Evolutionary conservation across 1,139 yeast genomes (phyloP).

Genomic region (Hemisphaericaspora lyxosophila): DNA sequence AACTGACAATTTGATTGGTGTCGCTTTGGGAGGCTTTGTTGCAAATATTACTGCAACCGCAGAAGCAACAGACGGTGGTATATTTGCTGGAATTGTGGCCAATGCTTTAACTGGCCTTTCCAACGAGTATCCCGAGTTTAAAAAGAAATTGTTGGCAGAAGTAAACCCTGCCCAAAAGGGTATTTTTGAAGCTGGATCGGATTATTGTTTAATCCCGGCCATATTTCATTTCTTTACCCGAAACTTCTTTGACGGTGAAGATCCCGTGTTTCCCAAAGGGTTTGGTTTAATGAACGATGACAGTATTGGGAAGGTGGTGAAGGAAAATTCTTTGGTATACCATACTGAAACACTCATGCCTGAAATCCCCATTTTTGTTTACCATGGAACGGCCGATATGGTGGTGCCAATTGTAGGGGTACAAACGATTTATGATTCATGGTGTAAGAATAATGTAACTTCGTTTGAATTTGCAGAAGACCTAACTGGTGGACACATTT

Average conservation of each 20-base stretch:
- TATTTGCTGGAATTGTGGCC: conserved; percentile 29
- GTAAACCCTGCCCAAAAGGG: conserved; percentile 15
- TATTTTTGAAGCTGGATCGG: neutral
- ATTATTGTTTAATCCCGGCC: conserved; percentile 15
- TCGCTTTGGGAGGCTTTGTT: conserved; percentile 36
- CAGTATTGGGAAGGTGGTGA: conserved; percentile 15
- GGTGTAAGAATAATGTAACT: conserved; percentile 32
- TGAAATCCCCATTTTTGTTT: conserved; percentile 33
- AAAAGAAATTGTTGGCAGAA: neutral
- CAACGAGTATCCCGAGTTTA: conserved; percentile 25
- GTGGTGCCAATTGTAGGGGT: conserved; percentile 28
- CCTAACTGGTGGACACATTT: conserved; percentile 9
- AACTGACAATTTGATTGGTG: conserved; percentile 24
- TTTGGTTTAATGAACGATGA: conserved; percentile 17
- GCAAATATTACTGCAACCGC: conserved; percentile 27
- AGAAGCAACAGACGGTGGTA: conserved; percentile 23
- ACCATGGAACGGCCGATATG: conserved; percentile 31
- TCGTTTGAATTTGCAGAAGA: conserved; percentile 28
- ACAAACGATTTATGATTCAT: conserved; percentile 24
- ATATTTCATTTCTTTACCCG: conserved; percentile 14
- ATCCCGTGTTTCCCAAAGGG: conserved; percentile 20
- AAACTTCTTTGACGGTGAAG: conserved; percentile 17
- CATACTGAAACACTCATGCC: conserved; percentile 21
- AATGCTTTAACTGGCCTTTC: conserved; percentile 28
- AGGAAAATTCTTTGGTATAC: conserved; percentile 22